A percentile compares a stretch with the other conserved stretches of the same genome.
phyloP scores from a whole-genome alignment of 192 early-diverging fungal genomes.

The Coemansia sp. region DNA sequence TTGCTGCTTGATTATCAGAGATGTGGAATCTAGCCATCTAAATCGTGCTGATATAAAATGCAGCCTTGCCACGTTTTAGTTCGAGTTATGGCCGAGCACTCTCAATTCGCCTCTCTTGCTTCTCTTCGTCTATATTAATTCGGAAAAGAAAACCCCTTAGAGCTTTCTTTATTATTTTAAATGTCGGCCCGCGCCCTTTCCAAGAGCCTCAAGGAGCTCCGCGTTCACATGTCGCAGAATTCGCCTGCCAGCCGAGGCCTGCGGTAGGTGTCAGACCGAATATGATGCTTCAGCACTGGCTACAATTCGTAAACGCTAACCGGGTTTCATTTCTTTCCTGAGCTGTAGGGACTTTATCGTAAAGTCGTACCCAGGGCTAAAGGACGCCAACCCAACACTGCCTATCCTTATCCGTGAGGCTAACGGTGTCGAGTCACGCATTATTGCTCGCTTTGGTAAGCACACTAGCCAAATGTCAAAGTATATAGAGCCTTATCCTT shows the following conservation, averaged over 20 bases:
- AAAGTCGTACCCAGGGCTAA: conserved; percentile 77
- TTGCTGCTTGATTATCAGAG: background rate
- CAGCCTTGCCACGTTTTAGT: background rate
- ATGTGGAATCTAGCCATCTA: background rate
- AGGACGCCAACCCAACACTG: conserved; percentile 80
- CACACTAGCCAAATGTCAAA: background rate
- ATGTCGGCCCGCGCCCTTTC: conserved; percentile 49
- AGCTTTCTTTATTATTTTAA: background rate
- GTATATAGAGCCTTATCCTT: background rate
- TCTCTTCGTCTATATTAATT: background rate
- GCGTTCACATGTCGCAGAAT: conserved; percentile 86
- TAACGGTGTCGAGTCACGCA: conserved; percentile 74
- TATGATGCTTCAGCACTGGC: background rate
- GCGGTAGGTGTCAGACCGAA: conserved; percentile 54
- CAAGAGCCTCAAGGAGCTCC: conserved; percentile 80
- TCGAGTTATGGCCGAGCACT: background rate
- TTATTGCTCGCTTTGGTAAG: conserved; percentile 90
- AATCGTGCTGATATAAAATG: background rate
- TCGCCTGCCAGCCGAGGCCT: conserved; percentile 73
- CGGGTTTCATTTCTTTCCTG: background rate
- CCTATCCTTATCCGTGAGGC: conserved; percentile 92
- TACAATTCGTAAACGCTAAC: background rate
- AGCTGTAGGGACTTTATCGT: conserved; percentile 75
- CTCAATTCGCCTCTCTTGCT: background rate
- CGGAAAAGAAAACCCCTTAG: background rate